phyloP scores from a whole-genome alignment of 2,329 filamentous ascomycete genomes.

The Pseudogymnoascus sp. region DNA sequence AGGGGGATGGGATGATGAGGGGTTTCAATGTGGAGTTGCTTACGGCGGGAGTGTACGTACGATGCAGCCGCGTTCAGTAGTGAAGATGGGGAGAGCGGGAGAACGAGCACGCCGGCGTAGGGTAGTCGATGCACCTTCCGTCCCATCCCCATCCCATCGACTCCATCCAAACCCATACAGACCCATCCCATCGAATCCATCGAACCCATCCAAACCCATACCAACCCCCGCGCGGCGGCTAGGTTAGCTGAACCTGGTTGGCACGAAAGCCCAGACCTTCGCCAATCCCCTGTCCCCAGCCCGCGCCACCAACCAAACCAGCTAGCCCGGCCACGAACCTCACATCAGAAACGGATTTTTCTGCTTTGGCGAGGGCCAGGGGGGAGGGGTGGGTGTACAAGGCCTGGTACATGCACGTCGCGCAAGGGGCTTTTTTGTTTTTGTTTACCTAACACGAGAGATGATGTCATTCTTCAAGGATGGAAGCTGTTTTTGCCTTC shows the following conservation, averaged over 20 bases:
- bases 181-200: too few species aligned
- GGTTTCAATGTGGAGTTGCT: background rate
- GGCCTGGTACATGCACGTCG: background rate
- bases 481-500: background rate
- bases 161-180: too few species aligned
- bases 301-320: constrained; percentile 2
- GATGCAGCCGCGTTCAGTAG: background rate
- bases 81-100: background rate
- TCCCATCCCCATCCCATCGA: background rate
- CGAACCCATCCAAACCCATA: background rate
- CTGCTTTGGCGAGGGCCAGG: background rate
- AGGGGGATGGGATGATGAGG: background rate
- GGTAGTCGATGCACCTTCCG: background rate
- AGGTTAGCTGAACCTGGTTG: background rate
- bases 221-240: background rate
- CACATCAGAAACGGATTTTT: background rate
- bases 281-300: background rate
- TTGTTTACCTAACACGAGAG: background rate
- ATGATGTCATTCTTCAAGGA: background rate
- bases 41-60: background rate
- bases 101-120: background rate
- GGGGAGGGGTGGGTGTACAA: background rate
- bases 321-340: background rate
- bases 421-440: background rate
- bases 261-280: background rate